Conservation (phyloP, 2,329 filamentous ascomycete genomes). For the Hypoxylon sp. region DNA sequence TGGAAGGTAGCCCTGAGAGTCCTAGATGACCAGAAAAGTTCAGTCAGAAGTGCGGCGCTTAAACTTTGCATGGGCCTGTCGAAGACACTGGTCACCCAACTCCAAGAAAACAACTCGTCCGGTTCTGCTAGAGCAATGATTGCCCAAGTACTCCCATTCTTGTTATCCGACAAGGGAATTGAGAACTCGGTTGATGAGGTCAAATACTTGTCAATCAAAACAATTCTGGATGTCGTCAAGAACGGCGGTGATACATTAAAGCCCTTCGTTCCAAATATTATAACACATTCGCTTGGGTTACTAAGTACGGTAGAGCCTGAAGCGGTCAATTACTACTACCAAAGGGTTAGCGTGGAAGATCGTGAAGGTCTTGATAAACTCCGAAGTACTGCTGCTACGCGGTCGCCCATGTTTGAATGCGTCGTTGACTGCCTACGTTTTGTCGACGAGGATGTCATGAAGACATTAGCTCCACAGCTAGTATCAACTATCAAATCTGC, state of each 20-base stretch:
- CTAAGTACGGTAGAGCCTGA: constrained; percentile 90
- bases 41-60: constrained; percentile 82
- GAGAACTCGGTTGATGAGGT: constrained; percentile 91
- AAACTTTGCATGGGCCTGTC: constrained; percentile 85
- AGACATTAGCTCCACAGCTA: constrained; percentile 73
- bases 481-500: constrained; percentile 84
- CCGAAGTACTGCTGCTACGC: constrained; percentile 80
- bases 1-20: constrained; percentile 90
- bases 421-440: constrained; percentile 89
- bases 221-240: constrained; percentile 88
- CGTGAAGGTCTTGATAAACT: constrained; percentile 91
- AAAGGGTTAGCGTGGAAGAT: constrained; percentile 86
- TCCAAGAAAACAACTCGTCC: constrained; percentile 78
- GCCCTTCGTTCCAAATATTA: constrained; percentile 81
- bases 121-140: constrained; percentile 82
- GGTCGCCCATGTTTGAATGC: constrained; percentile 89
- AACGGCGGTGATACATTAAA: constrained; percentile 81
- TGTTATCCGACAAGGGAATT: constrained; percentile 87
- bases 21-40: constrained; percentile 94
- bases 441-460: constrained; percentile 81
- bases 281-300: constrained; percentile 81
- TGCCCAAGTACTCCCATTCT: constrained; percentile 85
- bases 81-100: constrained; percentile 82
- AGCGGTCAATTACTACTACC: constrained; percentile 89
- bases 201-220: constrained; percentile 81